Conservation (phyloP, 2,329 filamentous ascomycete species). For the Colletotrichum lupini region DNA sequence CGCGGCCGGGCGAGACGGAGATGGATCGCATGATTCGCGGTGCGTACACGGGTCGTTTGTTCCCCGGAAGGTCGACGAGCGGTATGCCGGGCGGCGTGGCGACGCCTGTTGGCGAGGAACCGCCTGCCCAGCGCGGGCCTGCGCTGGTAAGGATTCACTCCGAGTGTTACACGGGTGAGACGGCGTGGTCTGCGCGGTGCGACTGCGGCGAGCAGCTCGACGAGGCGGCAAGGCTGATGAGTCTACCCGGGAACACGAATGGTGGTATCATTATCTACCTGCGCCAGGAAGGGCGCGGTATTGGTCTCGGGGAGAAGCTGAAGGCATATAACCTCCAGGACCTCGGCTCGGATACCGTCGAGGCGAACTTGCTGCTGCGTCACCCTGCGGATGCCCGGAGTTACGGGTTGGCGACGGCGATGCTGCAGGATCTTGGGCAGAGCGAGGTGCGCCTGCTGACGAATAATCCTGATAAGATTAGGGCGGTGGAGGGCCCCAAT, state of each 20-base stretch:
- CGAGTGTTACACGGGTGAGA: conserved; percentile 98
- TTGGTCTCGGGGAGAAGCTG: conserved; percentile 93
- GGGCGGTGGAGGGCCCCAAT: conserved; percentile 91
- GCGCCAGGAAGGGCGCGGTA: conserved; percentile 94
- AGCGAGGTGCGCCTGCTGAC: conserved; percentile 84
- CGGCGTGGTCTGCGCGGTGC: conserved; percentile 96
- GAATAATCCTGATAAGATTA: conserved; percentile 97
- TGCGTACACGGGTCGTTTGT: conserved; percentile 89
- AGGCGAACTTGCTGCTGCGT: conserved; percentile 89
- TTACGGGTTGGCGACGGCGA: conserved; percentile 96
- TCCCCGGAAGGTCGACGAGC: conserved; percentile 84
- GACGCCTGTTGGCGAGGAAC: conserved; percentile 33
- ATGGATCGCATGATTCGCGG: conserved; percentile 93
- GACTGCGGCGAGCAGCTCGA: conserved; percentile 98
- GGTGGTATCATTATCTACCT: conserved; percentile 93
- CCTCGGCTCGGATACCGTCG: conserved; percentile 95
- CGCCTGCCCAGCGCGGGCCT: conserved; percentile 46
- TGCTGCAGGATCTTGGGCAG: conserved; percentile 87
- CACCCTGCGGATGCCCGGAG: conserved; percentile 95
- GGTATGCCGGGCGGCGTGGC: conserved; percentile 61
- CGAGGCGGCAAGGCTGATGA: conserved; percentile 95
- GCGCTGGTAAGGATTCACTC: conserved; percentile 95
- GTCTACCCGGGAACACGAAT: conserved; percentile 68
- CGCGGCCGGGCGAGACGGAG: conserved; percentile 82
- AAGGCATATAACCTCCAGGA: conserved; percentile 99